Base-by-base conservation (phyloP, 179 eudicot genomes). In the Silene noctiflora region DNA sequence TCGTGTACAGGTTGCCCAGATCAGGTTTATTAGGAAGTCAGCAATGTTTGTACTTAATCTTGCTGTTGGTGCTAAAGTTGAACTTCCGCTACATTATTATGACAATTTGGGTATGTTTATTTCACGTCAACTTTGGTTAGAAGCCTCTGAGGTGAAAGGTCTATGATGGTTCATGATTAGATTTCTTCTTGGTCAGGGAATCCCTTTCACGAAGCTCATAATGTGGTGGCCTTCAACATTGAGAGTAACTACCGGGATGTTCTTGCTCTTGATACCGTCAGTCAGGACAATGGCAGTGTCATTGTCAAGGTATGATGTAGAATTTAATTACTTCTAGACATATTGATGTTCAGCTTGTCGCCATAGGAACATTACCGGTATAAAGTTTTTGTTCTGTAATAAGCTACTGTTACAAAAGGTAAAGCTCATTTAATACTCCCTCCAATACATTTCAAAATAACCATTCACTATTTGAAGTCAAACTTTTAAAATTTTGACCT, bases 141-240 rank as follows among this genome's bases (percentile, higher is more conserved):
- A 48, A 71, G 56, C 62, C 67, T 71, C 22, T 17, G 61, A 46
- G 61, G 42, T 71, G 69, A 35, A 29, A 82, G 22, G 27, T 72
- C 42, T 65, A 19, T n/a, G 44, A 71, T 13, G 16, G n/a, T 33
- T 75, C 20, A 60, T 9, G 61, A 21, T 61, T 73, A 10, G 27
- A 11, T 44, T 83, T 75, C 19, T 20, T 60, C 74, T 81, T 69
- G 79, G 29, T 72, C 82, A 89, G 97, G 98, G 77, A 78, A 85
- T 75, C 91, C 94, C 62, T 94, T 94, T 74, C 89, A 74, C 25
- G 98, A 94, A 87, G 96, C 94, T 55, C 74, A 83, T 76, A 81
- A 85, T 77, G 78, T 84, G 68, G 69, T 72, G 67, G 77, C 78
- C 39, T 83, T 90, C 73, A 86, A 85, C 73, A 84, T 77, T 77